Conservation (phyloP, 108 stramenopile species). For the Skeletonema potamos region DNA sequence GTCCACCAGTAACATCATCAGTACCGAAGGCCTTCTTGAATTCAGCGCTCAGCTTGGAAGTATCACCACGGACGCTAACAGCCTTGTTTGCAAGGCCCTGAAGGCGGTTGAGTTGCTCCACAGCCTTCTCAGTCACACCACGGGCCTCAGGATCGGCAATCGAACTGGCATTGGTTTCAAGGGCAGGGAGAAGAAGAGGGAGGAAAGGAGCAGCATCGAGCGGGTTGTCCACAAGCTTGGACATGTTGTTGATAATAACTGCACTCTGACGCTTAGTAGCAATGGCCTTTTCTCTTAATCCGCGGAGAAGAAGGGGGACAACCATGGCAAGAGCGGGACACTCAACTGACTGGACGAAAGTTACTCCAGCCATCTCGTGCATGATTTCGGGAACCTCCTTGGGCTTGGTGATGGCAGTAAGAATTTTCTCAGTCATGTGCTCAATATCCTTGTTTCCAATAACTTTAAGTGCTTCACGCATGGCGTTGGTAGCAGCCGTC, state of each 20-base stretch:
- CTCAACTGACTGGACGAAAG: constrained; percentile 98
- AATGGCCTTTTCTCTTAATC: constrained; percentile 89
- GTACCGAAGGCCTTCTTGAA: constrained; percentile 68
- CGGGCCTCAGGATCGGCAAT: constrained; percentile 97
- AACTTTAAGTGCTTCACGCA: constrained; percentile 89
- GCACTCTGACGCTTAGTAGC: constrained; percentile 97
- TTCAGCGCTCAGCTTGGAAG: constrained; percentile 67
- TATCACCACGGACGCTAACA: constrained; percentile 78
- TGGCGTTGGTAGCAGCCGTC: constrained; percentile 89
- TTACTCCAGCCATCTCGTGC: constrained; percentile 95
- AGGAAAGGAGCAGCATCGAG: constrained; percentile 97
- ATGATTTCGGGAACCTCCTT: constrained; percentile 96
- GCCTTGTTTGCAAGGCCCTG: constrained; percentile 88
- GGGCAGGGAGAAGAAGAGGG: constrained; percentile 90
- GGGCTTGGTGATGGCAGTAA: constrained; percentile 92
- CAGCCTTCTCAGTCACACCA: constrained; percentile 86
- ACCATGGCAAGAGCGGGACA: constrained; percentile 98
- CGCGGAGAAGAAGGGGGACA: constrained; percentile 97
- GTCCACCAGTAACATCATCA: constrained; percentile 52
- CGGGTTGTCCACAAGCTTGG: constrained; percentile 96
- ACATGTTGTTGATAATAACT: constrained; percentile 99
- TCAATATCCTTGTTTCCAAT: constrained; percentile 99
- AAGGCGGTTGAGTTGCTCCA: constrained; percentile 81
- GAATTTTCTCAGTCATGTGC: constrained; percentile 95
- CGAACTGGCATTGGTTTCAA: constrained; percentile 90